A percentile compares a stretch with the other conserved stretches of the same genome.
These are phyloP conservation scores for Cladobotryum protrusum DNA, from an alignment of 2,329 filamentous ascomycete genomes.

Conservation along the genomic window DNA sequence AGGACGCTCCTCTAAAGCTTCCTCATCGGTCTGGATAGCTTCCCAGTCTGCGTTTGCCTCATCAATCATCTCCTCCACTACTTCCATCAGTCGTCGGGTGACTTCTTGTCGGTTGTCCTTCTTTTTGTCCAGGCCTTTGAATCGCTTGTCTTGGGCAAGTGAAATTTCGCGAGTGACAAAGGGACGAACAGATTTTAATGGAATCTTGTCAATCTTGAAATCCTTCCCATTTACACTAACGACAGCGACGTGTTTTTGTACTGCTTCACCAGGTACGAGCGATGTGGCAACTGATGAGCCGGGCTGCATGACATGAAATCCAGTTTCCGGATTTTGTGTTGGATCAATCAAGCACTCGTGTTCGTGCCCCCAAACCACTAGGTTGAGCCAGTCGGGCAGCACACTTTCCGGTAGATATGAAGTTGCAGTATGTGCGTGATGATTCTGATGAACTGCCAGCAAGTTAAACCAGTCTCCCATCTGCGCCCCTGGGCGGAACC, in stretches of 20 bases:
- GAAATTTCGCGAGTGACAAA: slow-evolving; percentile 83
- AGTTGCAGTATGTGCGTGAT: slow-evolving; percentile 84
- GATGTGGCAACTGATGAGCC: slow-evolving; percentile 96
- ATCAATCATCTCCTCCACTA: slow-evolving; percentile 82
- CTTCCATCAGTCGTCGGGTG: slow-evolving; percentile 65
- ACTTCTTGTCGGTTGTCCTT: slow-evolving; percentile 79
- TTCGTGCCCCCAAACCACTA: slow-evolving; percentile 95
- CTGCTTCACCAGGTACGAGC: slow-evolving; percentile 80
- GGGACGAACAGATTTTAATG: slow-evolving; percentile 81
- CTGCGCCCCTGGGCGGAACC: slow-evolving; percentile 76
- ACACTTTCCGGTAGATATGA: slow-evolving; percentile 94
- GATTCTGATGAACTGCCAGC: slow-evolving; percentile 93
- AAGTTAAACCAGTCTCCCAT: slow-evolving; percentile 92
- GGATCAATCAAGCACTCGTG: slow-evolving; percentile 94
- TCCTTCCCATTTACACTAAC: slow-evolving; percentile 76
- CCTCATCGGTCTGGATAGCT: slow-evolving; percentile 62
- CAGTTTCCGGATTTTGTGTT: slow-evolving; percentile 72
- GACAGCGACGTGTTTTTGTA: slow-evolving; percentile 84
- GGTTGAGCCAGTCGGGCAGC: slow-evolving; percentile 81
- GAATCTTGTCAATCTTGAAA: slow-evolving; percentile 73
- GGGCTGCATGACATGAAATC: slow-evolving; percentile 94
- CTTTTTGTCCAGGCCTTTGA: slow-evolving; percentile 71
- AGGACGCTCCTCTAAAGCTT: slow-evolving; percentile 56
- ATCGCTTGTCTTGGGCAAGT: slow-evolving; percentile 66
- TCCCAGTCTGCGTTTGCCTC: slow-evolving; percentile 78